Conservation (phyloP, 1,139 yeast species). For the Taiozyma sp. region DNA sequence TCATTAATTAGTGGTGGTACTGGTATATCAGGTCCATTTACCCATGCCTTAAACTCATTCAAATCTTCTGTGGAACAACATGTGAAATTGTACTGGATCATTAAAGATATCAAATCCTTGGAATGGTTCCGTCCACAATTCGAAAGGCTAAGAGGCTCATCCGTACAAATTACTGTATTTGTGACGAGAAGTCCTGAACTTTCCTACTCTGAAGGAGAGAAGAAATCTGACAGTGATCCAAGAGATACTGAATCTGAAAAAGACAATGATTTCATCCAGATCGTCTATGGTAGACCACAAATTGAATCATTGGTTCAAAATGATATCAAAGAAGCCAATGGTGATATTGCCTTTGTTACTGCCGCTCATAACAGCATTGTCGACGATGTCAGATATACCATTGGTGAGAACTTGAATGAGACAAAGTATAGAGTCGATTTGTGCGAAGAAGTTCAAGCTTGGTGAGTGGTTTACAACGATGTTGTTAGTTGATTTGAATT, state of each 20-base stretch:
- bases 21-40: slow-evolving; percentile 57
- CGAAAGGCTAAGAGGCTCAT: slow-evolving; percentile 29
- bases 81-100: slow-evolving; percentile 44
- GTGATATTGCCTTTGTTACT: slow-evolving; percentile 40
- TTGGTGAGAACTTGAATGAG: slow-evolving; percentile 20
- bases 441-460: slow-evolving; percentile 23
- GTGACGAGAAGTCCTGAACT: slow-evolving; percentile 28
- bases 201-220: slow-evolving; percentile 10
- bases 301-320: slow-evolving; percentile 33
- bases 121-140: slow-evolving; percentile 50
- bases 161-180: slow-evolving; percentile 33
- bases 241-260: slow-evolving; percentile 5
- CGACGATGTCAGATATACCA: slow-evolving; percentile 41
- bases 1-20: slow-evolving; percentile 64
- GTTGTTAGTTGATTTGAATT: too few relatives aligned
- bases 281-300: slow-evolving; percentile 46
- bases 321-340: slow-evolving; percentile 34
- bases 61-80: slow-evolving; percentile 12
- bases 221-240: slow-evolving; percentile 8
- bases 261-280: slow-evolving; percentile 32
- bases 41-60: slow-evolving; percentile 18
- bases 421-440: slow-evolving; percentile 19
- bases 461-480: slow-evolving; percentile 8
- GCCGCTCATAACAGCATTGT: slow-evolving; percentile 52
- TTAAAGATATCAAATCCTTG: slow-evolving; percentile 42